Evolutionary conservation across 179 eudicot species (phyloP).

Genomic region (Beta corolliflora): DNA sequence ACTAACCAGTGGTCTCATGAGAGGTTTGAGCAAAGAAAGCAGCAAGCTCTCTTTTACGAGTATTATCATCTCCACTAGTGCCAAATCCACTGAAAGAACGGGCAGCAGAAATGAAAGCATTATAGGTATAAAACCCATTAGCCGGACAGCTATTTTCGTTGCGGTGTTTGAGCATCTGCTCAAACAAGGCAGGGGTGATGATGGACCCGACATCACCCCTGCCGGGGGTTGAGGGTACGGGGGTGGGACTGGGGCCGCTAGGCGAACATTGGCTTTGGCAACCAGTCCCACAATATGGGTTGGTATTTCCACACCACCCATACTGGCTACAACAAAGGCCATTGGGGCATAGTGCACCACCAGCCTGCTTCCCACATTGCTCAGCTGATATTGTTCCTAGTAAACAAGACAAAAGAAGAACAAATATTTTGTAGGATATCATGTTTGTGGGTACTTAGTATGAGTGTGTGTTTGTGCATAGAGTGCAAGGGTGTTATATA

Average conservation of each 20-base stretch:
- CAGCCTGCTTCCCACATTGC: slow-evolving; percentile 36
- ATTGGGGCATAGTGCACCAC: slow-evolving; percentile 30
- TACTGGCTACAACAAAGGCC: slow-evolving; percentile 33
- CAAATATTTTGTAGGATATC: slow-evolving; percentile 4
- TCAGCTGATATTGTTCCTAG: slow-evolving; percentile 24
- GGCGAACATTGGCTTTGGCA: slow-evolving; percentile 35
- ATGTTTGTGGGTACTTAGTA: not conserved
- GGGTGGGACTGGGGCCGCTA: too few relatives aligned
- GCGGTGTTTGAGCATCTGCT: slow-evolving; percentile 47
- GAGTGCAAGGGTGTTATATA: not conserved
- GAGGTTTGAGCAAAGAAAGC: slow-evolving; percentile 62
- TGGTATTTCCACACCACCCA: slow-evolving; percentile 31
- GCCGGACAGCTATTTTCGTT: slow-evolving; percentile 39
- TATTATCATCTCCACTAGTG: slow-evolving; percentile 38
- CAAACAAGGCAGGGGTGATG: slow-evolving; percentile 31
- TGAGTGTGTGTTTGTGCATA: not conserved
- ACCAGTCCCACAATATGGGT: slow-evolving; percentile 20
- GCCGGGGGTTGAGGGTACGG: slow-evolving; percentile 24
- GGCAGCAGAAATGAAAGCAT: slow-evolving; percentile 49
- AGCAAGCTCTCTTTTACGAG: slow-evolving; percentile 48
- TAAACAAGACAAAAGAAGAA: slow-evolving; percentile 14
- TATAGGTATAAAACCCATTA: slow-evolving; percentile 51
- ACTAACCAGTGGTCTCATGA: slow-evolving; percentile 56
- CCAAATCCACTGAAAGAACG: slow-evolving; percentile 41
- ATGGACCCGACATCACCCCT: slow-evolving; percentile 37